These are phyloP conservation scores for Cnidoscolus chayamansa DNA, from an alignment of 441 rosid species.

Conservation along the genomic window DNA sequence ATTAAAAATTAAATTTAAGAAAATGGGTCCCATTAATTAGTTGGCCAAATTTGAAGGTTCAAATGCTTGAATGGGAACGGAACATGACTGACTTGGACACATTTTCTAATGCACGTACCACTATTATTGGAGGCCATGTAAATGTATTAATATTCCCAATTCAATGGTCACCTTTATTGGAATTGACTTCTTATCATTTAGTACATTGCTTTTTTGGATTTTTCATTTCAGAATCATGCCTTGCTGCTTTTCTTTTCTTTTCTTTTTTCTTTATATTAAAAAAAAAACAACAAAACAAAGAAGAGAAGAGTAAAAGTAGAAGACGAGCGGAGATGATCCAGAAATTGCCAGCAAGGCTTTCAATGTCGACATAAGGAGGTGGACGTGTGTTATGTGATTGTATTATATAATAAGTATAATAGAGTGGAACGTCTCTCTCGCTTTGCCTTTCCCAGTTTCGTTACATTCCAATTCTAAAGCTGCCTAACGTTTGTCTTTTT, in stretches of 20 bases:
- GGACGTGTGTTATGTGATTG: background rate
- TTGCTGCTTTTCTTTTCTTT: no score
- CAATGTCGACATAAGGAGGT: background rate
- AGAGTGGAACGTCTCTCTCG: background rate
- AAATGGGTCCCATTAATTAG: constrained; percentile 17
- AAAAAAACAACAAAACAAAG: no score
- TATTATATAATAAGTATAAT: no score
- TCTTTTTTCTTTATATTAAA: no score
- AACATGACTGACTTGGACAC: constrained; percentile 25
- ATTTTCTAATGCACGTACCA: background rate
- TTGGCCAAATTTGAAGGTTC: constrained; percentile 19
- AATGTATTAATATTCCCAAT: background rate
- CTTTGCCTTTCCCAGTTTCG: background rate
- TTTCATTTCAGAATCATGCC: background rate
- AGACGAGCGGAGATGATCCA: background rate
- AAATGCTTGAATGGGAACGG: constrained; percentile 16
- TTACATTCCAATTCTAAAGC: background rate
- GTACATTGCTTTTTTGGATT: background rate
- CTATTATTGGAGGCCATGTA: background rate
- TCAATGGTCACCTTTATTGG: constrained; percentile 11
- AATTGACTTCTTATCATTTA: background rate
- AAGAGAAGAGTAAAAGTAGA: no score
- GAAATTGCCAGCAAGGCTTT: background rate
- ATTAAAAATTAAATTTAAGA: background rate
- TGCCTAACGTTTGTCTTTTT: background rate